phyloP scores from a whole-genome alignment of 164 flowering plant genomes.

The Berberis vulgaris region DNA sequence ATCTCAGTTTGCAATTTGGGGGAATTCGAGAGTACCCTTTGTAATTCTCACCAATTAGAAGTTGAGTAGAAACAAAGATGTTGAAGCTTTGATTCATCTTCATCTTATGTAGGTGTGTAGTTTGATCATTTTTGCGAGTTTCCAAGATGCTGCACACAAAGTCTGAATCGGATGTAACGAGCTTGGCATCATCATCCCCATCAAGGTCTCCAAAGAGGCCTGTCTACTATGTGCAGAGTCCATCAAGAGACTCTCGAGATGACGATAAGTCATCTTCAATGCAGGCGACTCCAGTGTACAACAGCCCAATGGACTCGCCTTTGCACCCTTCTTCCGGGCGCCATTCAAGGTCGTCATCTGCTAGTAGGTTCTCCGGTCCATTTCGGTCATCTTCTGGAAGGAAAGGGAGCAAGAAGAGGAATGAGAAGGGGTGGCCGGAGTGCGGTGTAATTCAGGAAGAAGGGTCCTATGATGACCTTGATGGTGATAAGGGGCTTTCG shows the following conservation, averaged over 20 bases:
- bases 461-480: conserved; percentile 64
- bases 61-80: no score
- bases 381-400: conserved; percentile 79
- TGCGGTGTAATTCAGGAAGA: conserved; percentile 84
- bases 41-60: no score
- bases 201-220: conserved; percentile 83
- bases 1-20: not conserved
- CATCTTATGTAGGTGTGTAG: not conserved
- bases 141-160: conserved; percentile 56
- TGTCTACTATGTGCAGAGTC: conserved; percentile 88
- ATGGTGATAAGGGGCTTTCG: conserved; percentile 21
- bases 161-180: conserved; percentile 88
- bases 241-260: conserved; percentile 93
- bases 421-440: conserved; percentile 97
- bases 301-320: conserved; percentile 90
- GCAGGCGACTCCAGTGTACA: conserved; percentile 79
- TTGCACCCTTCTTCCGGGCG: conserved; percentile 86
- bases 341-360: conserved; percentile 87
- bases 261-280: conserved; percentile 88
- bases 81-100: not conserved
- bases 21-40: no score
- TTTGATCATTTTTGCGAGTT: not conserved
- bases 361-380: conserved; percentile 84
- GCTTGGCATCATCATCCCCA: conserved; percentile 89
- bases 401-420: conserved; percentile 55